phyloP scores from a whole-genome alignment of 192 early-diverging fungal genomes.

The Entomortierella beljakovae region DNA sequence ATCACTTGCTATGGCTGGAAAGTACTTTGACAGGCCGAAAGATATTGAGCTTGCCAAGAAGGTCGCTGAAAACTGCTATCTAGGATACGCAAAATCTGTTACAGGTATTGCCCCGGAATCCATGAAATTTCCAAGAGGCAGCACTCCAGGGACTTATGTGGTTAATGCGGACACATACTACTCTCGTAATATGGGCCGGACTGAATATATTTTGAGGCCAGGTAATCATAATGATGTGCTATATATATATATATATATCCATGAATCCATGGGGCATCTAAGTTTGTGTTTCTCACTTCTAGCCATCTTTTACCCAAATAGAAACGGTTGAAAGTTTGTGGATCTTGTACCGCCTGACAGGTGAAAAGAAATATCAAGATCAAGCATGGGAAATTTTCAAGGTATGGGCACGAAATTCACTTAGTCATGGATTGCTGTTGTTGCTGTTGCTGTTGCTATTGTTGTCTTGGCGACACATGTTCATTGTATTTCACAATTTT shows the following conservation, averaged over 20 bases:
- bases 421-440: neutral
- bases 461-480: neutral
- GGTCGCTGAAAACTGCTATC: slow-evolving; percentile 62
- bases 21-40: slow-evolving; percentile 53
- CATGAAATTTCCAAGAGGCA: slow-evolving; percentile 33
- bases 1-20: slow-evolving; percentile 58
- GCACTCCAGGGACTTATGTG: slow-evolving; percentile 1
- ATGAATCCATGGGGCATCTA: too few relatives aligned
- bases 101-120: slow-evolving; percentile 68
- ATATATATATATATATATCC: too few relatives aligned
- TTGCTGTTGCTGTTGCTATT: neutral
- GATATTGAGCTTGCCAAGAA: slow-evolving; percentile 49
- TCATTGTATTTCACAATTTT: neutral
- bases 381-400: slow-evolving; percentile 77
- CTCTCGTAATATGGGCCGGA: slow-evolving; percentile 6
- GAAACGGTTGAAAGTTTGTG: slow-evolving; percentile 82
- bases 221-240: too few relatives aligned
- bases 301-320: slow-evolving; percentile 8
- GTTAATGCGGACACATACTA: slow-evolving; percentile 21
- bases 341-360: slow-evolving; percentile 79
- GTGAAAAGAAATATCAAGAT: slow-evolving; percentile 72
- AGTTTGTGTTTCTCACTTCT: neutral
- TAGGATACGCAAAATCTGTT: slow-evolving; percentile 53
- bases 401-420: slow-evolving; percentile 5
- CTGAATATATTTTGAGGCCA: slow-evolving; percentile 60